Percentiles rank a stretch among this genome's conserved stretches.
Conservation (phyloP, 768 basidiomycete species). For the Agrocybe praecox region DNA sequence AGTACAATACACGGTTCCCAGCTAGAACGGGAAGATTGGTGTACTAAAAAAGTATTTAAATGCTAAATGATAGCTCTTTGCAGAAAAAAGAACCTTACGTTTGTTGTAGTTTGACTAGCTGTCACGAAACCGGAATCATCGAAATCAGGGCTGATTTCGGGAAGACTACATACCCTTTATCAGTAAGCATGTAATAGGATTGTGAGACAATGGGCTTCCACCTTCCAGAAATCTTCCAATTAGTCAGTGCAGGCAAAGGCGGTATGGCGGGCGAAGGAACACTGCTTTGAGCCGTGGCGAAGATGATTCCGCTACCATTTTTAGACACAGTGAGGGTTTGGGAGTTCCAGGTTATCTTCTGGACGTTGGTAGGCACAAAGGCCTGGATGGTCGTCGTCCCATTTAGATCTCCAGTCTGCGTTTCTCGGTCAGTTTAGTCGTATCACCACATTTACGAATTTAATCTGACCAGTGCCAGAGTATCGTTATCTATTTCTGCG, state of each 20-base stretch:
- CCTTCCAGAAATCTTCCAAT: conserved; percentile 54
- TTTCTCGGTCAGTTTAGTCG: neutral
- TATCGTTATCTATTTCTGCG: conserved; percentile 41
- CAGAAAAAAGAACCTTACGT: conserved; percentile 28
- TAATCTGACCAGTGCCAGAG: conserved; percentile 33
- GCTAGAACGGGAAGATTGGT: conserved; percentile 49
- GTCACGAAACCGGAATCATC: conserved; percentile 50
- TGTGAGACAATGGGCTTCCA: conserved; percentile 11
- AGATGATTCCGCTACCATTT: conserved; percentile 15
- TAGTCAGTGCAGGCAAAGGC: conserved; percentile 33
- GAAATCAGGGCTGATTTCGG: conserved; percentile 47
- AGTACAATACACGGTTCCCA: conserved; percentile 47
- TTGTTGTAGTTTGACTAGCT: conserved; percentile 46
- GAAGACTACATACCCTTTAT: conserved; percentile 34
- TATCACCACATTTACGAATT: neutral
- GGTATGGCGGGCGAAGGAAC: conserved; percentile 8
- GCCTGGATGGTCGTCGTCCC: conserved; percentile 48
- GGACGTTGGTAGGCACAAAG: conserved; percentile 39
- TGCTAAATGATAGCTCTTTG: neutral
- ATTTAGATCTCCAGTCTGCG: conserved; percentile 50
- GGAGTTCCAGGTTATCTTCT: conserved; percentile 44
- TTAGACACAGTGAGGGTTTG: conserved; percentile 20
- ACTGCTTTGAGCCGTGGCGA: conserved; percentile 9
- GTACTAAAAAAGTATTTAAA: conserved; percentile 31
- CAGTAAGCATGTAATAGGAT: neutral